phyloP scores from a whole-genome alignment of 2,329 filamentous ascomycete species.

The Aureobasidium namibiae region DNA sequence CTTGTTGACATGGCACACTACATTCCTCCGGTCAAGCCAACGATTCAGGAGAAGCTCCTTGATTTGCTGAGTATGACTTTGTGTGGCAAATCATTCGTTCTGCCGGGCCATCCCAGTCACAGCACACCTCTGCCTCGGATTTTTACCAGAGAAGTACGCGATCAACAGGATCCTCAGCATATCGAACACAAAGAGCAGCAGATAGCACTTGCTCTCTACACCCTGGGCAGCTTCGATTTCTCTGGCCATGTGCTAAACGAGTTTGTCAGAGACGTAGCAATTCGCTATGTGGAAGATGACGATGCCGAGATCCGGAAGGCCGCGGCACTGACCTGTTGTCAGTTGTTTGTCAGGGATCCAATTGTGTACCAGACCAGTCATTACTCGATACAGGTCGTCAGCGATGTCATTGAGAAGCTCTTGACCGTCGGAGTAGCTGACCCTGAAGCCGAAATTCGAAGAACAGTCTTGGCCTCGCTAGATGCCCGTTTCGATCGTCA shows the following conservation, averaged over 20 bases:
- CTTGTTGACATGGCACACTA: constrained; percentile 98
- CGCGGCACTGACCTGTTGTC: constrained; percentile 91
- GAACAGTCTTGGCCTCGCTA: constrained; percentile 79
- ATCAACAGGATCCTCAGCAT: constrained; percentile 75
- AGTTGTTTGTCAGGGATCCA: constrained; percentile 91
- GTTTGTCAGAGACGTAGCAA: constrained; percentile 95
- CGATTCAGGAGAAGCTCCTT: constrained; percentile 85
- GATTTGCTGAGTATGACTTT: constrained; percentile 93
- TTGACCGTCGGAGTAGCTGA: constrained; percentile 93
- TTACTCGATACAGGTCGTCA: constrained; percentile 92
- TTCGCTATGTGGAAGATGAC: constrained; percentile 96
- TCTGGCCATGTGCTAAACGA: constrained; percentile 88
- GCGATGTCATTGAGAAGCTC: constrained; percentile 94
- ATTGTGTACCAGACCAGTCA: constrained; percentile 98
- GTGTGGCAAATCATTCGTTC: constrained; percentile 84
- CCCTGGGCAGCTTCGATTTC: constrained; percentile 96
- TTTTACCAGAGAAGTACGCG: constrained; percentile 58
- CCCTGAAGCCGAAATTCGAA: constrained; percentile 74
- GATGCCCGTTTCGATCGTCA: constrained; percentile 93
- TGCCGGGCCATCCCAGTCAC: constrained; percentile 83
- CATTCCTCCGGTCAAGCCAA: constrained; percentile 86
- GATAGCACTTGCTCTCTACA: constrained; percentile 87
- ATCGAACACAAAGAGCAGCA: constrained; percentile 74
- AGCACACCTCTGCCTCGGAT: constrained; percentile 73
- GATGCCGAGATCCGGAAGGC: constrained; percentile 89